Evolutionary conservation across 2,329 filamentous ascomycete genomes (phyloP).

Genomic region (Fusarium hostae): DNA sequence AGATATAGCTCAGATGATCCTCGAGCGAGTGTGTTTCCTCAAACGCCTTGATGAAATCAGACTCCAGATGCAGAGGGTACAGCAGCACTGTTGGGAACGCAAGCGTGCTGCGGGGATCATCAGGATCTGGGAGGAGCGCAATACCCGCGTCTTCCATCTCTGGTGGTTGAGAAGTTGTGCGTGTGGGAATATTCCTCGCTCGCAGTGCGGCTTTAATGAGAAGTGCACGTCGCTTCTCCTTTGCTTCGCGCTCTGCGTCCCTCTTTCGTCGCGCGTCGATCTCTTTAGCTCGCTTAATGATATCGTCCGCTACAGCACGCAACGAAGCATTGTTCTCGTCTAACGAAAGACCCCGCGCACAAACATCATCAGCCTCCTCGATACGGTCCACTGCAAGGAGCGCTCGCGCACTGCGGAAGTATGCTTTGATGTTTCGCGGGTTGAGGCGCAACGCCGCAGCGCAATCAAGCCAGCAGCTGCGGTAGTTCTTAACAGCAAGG

Average conservation of each 20-base stretch:
- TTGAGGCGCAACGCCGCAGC: slow-evolving; percentile 82
- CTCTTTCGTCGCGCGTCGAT: slow-evolving; percentile 65
- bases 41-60: slow-evolving; percentile 91
- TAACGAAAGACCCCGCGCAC: slow-evolving; percentile 76
- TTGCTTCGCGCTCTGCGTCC: slow-evolving; percentile 66
- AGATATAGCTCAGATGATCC: slow-evolving; percentile 85
- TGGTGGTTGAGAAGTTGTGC: slow-evolving; percentile 76
- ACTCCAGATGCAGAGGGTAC: slow-evolving; percentile 84
- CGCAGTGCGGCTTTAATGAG: slow-evolving; percentile 74
- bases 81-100: slow-evolving; percentile 83
- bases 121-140: slow-evolving; percentile 74
- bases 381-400: slow-evolving; percentile 83
- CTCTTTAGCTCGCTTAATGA: slow-evolving; percentile 66
- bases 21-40: slow-evolving; percentile 78
- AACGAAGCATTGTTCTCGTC: slow-evolving; percentile 78
- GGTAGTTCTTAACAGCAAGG: slow-evolving; percentile 88
- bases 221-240: slow-evolving; percentile 64
- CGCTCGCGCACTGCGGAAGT: slow-evolving; percentile 84
- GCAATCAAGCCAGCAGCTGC: slow-evolving; percentile 87
- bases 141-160: slow-evolving; percentile 88
- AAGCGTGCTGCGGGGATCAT: slow-evolving; percentile 77
- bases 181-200: slow-evolving; percentile 75
- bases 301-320: slow-evolving; percentile 68
- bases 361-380: slow-evolving; percentile 82
- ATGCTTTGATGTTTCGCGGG: slow-evolving; percentile 85